Conservation (phyloP, 352 stramenopile genomes). For the Phytophthora colocasiae region DNA sequence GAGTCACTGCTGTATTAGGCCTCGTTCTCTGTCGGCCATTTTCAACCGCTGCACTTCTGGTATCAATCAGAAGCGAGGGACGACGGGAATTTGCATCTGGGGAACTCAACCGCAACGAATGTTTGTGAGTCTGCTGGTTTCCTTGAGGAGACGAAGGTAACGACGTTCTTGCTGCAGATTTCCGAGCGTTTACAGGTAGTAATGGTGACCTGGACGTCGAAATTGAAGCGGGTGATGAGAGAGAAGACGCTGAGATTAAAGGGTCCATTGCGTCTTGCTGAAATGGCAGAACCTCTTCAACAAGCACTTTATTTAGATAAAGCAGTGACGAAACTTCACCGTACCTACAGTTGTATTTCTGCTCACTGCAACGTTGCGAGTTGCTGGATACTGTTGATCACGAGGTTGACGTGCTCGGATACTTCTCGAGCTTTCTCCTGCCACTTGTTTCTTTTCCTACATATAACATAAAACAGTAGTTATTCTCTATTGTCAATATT, state of each 20-base stretch:
- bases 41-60: neutral
- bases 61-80: neutral
- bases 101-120: slow-evolving; percentile 10
- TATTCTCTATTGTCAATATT: neutral
- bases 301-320: slow-evolving; percentile 25
- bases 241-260: slow-evolving; percentile 20
- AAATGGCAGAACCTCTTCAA: slow-evolving; percentile 4
- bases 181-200: slow-evolving; percentile 18
- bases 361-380: slow-evolving; percentile 71
- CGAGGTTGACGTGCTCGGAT: slow-evolving; percentile 76
- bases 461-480: slow-evolving; percentile 2
- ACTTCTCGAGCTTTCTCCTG: slow-evolving; percentile 76
- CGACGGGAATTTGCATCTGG: slow-evolving; percentile 8
- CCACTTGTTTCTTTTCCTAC: slow-evolving; percentile 73
- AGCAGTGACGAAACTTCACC: slow-evolving; percentile 13
- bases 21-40: slow-evolving; percentile 37
- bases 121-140: slow-evolving; percentile 36
- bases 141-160: slow-evolving; percentile 15
- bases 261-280: slow-evolving; percentile 25
- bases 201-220: slow-evolving; percentile 5
- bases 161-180: slow-evolving; percentile 13
- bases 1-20: slow-evolving; percentile 38
- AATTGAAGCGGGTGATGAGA: slow-evolving; percentile 9
- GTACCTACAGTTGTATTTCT: neutral
- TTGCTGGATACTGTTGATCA: slow-evolving; percentile 79